Percentiles rank a stretch among this genome's conserved stretches.
Evolutionary conservation across 306 rosid genomes (phyloP).

Genomic region (Dicorynia guianensis): DNA sequence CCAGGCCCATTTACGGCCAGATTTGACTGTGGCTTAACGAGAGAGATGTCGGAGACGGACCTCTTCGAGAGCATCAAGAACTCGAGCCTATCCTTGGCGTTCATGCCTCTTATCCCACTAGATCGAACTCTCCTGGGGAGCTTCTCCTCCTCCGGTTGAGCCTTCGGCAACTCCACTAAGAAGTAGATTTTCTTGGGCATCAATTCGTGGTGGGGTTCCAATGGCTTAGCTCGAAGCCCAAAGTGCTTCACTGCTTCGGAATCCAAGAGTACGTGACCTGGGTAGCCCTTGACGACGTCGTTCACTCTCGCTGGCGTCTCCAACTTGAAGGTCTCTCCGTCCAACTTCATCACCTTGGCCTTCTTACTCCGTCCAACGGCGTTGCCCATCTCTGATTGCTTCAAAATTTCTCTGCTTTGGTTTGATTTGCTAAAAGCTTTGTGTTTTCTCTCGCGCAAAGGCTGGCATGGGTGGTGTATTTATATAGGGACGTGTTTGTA

Average conservation of each 20-base stretch:
- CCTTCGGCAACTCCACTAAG: constrained; percentile 61
- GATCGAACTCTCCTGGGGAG: constrained; percentile 59
- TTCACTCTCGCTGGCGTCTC: constrained; percentile 61
- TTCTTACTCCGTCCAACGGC: constrained; percentile 58
- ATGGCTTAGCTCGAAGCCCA: constrained; percentile 75
- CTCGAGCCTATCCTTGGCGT: constrained; percentile 82
- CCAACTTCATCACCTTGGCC: constrained; percentile 81
- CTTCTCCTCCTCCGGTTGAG: constrained; percentile 17
- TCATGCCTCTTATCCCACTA: constrained; percentile 56
- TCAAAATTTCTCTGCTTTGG: not conserved
- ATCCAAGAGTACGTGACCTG: constrained; percentile 65
- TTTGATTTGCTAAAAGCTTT: constrained; percentile 1
- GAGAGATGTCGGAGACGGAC: constrained; percentile 62
- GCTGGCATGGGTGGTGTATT: not conserved
- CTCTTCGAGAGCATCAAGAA: constrained; percentile 78
- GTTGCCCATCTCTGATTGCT: constrained; percentile 68
- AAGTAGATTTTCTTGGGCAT: constrained; percentile 70
- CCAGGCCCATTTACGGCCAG: constrained; percentile 14
- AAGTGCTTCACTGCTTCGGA: constrained; percentile 63
- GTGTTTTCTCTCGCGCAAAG: not conserved
- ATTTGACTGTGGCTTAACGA: not conserved
- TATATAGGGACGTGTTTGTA: constrained; percentile 26
- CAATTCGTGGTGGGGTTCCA: constrained; percentile 64
- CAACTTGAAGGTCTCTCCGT: constrained; percentile 75
- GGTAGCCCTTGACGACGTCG: constrained; percentile 69